phyloP scores from a whole-genome alignment of 2,329 filamentous ascomycete species.

The Trichothecium sympodiale region DNA sequence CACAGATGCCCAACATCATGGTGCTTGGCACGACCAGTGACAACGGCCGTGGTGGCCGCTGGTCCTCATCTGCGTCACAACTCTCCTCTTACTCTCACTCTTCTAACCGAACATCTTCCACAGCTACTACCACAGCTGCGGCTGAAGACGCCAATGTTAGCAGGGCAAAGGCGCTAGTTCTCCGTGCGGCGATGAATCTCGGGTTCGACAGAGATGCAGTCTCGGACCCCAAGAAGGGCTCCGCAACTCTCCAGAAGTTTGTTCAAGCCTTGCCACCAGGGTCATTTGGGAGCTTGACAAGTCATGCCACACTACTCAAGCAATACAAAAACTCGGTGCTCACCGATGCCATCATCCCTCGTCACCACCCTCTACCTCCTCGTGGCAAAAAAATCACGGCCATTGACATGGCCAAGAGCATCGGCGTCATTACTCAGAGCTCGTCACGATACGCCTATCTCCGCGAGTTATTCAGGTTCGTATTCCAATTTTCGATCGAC shows the following conservation, averaged over 20 bases:
- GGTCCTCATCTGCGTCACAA: conserved; percentile 73
- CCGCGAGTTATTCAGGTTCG: conserved; percentile 68
- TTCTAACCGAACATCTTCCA: conserved; percentile 55
- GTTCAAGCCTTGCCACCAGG: conserved; percentile 64
- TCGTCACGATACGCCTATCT: conserved; percentile 65
- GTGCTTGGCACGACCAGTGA: conserved; percentile 63
- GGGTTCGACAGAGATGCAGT: conserved; percentile 58
- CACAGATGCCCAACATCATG: conserved; percentile 75
- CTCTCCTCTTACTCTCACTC: conserved; percentile 70
- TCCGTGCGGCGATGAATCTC: conserved; percentile 77
- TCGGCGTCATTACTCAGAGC: conserved; percentile 62
- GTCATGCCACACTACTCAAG: conserved; percentile 61
- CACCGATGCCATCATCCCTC: conserved; percentile 50
- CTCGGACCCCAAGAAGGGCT: conserved; percentile 30
- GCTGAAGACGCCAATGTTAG: conserved; percentile 68
- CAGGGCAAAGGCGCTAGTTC: conserved; percentile 66
- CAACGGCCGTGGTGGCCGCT: conserved; percentile 52
- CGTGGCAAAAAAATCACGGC: conserved; percentile 51
- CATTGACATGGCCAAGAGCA: conserved; percentile 68
- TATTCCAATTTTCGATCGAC: conserved; percentile 76
- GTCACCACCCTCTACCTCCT: conserved; percentile 30
- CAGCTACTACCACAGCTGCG: conserved; percentile 57
- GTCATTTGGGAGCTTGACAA: conserved; percentile 63
- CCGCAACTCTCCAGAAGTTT: conserved; percentile 57
- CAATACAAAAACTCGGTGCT: conserved; percentile 74